Evolutionary conservation across 2,329 filamentous ascomycete species (phyloP).

Genomic region (Colletotrichum somersetense): DNA sequence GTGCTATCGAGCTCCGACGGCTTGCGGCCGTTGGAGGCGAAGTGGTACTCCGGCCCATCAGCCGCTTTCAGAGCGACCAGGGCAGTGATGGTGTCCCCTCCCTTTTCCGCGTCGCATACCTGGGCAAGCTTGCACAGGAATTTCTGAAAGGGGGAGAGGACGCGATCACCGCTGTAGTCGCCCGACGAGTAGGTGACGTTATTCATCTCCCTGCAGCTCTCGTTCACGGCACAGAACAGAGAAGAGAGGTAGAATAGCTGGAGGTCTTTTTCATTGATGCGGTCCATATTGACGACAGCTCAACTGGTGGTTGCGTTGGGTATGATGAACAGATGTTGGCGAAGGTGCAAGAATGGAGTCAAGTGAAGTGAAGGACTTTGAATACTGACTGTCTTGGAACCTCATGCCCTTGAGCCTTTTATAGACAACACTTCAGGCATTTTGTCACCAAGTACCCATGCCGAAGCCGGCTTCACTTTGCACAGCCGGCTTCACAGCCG

Average conservation of each 20-base stretch:
- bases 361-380: not conserved
- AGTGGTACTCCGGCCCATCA: not conserved
- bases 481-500: not conserved
- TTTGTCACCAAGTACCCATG: not conserved
- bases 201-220: not conserved
- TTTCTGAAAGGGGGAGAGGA: not conserved
- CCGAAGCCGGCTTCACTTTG: no score
- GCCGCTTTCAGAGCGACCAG: not conserved
- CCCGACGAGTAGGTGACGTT: not conserved
- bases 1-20: not conserved
- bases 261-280: not conserved
- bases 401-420: not conserved
- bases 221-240: not conserved
- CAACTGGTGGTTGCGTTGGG: not conserved
- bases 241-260: not conserved
- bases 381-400: no score
- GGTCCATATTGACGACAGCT: not conserved
- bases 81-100: not conserved
- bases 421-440: not conserved
- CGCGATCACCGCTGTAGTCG: not conserved
- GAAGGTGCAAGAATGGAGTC: not conserved
- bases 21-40: not conserved
- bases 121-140: constrained; percentile 3
- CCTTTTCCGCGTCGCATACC: not conserved
- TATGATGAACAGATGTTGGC: not conserved